These are phyloP conservation scores for Eucalyptus rudis DNA, from an alignment of 345 rosid genomes.

Conservation along the genomic window DNA sequence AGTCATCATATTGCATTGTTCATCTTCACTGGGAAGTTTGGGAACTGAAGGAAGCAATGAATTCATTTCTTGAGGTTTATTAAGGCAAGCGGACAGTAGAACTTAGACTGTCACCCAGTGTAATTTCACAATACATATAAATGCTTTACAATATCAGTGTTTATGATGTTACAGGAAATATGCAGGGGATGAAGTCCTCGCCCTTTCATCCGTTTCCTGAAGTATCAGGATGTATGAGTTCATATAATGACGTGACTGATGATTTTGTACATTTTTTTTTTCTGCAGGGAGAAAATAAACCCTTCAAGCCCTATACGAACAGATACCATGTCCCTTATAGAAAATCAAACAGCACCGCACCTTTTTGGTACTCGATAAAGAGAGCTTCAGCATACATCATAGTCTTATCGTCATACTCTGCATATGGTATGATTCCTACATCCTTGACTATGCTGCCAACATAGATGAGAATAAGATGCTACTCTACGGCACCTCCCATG, in stretches of 20 bases:
- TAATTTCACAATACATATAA: background rate
- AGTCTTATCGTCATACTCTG: constrained; percentile 79
- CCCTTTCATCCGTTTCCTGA: background rate
- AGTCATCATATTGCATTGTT: background rate
- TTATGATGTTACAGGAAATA: background rate
- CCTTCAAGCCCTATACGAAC: constrained; percentile 63
- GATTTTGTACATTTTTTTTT: background rate
- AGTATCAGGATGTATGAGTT: background rate
- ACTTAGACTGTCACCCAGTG: background rate
- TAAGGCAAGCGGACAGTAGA: background rate
- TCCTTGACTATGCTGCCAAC: background rate
- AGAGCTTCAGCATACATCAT: constrained; percentile 82
- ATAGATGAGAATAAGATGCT: background rate
- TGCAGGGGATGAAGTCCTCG: background rate
- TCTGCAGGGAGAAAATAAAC: constrained; percentile 71
- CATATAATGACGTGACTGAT: background rate
- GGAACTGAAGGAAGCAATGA: background rate
- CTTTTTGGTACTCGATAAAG: constrained; percentile 95
- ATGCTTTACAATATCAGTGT: background rate
- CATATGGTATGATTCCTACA: constrained; percentile 39
- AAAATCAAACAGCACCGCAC: constrained; percentile 59
- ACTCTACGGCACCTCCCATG: background rate
- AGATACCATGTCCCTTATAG: constrained; percentile 66
- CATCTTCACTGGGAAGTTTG: background rate
- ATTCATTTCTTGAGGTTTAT: background rate